Percentiles rank a stretch among this genome's conserved stretches.
Conservation (phyloP, 176 grass and related monocot species). For the Avena eriantha region DNA sequence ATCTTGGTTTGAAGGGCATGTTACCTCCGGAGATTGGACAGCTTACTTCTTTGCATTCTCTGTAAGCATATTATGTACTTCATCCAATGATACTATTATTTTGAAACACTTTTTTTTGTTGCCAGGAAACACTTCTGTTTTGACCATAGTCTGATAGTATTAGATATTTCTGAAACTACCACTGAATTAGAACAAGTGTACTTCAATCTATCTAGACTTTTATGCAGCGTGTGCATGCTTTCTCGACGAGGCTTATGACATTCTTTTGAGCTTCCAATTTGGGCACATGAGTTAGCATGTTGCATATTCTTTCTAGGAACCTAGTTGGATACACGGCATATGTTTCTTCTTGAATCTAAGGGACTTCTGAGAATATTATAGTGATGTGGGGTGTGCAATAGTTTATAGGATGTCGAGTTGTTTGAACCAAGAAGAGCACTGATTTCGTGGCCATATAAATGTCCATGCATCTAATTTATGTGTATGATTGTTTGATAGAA, state of each 20-base stretch:
- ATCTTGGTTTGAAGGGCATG: conserved; percentile 64
- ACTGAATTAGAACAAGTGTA: background rate
- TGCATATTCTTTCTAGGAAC: background rate
- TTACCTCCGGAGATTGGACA: conserved; percentile 51
- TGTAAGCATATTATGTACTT: conserved; percentile 56
- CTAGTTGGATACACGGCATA: background rate
- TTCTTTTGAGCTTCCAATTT: background rate
- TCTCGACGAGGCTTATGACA: background rate
- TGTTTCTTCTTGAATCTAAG: background rate
- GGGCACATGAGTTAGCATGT: background rate
- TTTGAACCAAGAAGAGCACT: too few relatives aligned
- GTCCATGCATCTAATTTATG: background rate
- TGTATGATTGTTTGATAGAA: background rate
- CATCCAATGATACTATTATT: background rate
- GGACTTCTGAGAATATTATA: background rate
- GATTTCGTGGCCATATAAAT: background rate
- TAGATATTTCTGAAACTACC: background rate
- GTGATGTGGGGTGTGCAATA: background rate
- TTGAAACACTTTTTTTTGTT: background rate
- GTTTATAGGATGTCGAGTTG: background rate
- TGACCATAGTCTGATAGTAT: background rate
- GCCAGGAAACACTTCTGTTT: background rate
- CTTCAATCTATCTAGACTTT: background rate
- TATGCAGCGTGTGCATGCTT: background rate
- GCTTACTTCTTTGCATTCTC: conserved; percentile 39